These are phyloP conservation scores for Kingdonia uniflora DNA, from an alignment of 164 flowering plant genomes.

Conservation along the genomic window DNA sequence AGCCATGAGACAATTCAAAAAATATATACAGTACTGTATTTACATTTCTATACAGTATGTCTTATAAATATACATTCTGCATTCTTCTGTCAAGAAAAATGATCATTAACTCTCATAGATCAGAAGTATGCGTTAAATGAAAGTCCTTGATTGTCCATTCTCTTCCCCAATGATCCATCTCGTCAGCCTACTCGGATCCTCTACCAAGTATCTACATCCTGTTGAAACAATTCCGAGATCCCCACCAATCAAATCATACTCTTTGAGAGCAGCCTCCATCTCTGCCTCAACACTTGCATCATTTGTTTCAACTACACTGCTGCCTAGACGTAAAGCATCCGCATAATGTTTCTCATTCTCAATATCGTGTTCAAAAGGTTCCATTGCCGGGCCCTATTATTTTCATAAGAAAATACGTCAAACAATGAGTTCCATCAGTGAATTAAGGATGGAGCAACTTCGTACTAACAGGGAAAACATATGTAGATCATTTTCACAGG, in stretches of 20 bases:
- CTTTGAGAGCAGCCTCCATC: conserved; percentile 64
- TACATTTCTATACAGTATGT: too few species aligned
- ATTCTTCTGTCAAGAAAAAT: not conserved
- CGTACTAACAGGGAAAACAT: not conserved
- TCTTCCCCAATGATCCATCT: conserved; percentile 77
- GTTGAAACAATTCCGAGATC: conserved; percentile 61
- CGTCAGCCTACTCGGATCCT: conserved; percentile 62
- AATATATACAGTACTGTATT: too few species aligned
- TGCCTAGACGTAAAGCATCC: conserved; percentile 34
- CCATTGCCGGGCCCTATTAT: conserved; percentile 65
- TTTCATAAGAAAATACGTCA: not conserved
- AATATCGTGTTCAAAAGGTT: conserved; percentile 51
- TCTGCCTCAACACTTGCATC: conserved; percentile 45
- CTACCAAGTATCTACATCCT: conserved; percentile 42
- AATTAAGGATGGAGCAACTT: not conserved
- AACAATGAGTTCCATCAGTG: too few species aligned
- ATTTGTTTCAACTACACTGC: conserved; percentile 25
- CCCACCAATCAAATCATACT: conserved; percentile 49
- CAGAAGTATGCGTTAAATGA: not conserved
- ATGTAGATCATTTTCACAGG: not conserved
- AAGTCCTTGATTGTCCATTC: conserved; percentile 18
- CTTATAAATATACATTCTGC: too few species aligned
- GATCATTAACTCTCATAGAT: not conserved
- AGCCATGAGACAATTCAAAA: too few species aligned
- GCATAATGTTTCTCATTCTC: conserved; percentile 69